These are phyloP conservation scores for Neoscytalidium dimidiatum DNA, from an alignment of 2,329 filamentous ascomycete species.

Conservation along the genomic window DNA sequence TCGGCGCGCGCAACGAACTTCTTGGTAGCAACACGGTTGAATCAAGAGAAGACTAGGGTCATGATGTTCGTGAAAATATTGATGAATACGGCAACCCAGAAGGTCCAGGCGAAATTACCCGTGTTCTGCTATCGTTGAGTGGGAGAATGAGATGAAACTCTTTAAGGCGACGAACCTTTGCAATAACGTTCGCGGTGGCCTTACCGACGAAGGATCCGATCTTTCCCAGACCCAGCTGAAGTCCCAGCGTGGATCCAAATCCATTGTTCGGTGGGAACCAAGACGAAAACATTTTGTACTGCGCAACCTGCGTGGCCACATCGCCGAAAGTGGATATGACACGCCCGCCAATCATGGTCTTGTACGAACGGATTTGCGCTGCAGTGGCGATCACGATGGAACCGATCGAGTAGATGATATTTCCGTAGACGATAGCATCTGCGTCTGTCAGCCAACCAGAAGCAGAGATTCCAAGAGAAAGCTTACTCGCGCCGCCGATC, in stretches of 20 bases:
- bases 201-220: slow-evolving; percentile 64
- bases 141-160: not conserved
- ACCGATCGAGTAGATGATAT: slow-evolving; percentile 58
- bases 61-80: slow-evolving; percentile 63
- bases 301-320: slow-evolving; percentile 64
- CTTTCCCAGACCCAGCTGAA: slow-evolving; percentile 64
- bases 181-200: slow-evolving; percentile 61
- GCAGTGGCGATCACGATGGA: slow-evolving; percentile 62
- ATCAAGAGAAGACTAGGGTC: slow-evolving; percentile 57
- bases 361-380: slow-evolving; percentile 57
- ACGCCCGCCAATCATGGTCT: slow-evolving; percentile 62
- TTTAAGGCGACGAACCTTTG: slow-evolving; percentile 35
- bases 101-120: slow-evolving; percentile 63
- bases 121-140: slow-evolving; percentile 39
- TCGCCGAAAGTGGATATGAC: slow-evolving; percentile 61
- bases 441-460: not conserved
- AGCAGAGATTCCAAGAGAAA: not conserved
- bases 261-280: slow-evolving; percentile 63
- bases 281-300: slow-evolving; percentile 66
- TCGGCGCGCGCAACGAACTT: slow-evolving; percentile 53
- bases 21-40: slow-evolving; percentile 53
- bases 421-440: slow-evolving; percentile 62
- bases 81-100: slow-evolving; percentile 64
- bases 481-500: slow-evolving; percentile 55
- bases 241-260: slow-evolving; percentile 62